Evolutionary conservation across 257 asterid genomes (phyloP), one percentile per base, ranked within the genome.

Genomic region (Solanum medicagineum): DNA sequence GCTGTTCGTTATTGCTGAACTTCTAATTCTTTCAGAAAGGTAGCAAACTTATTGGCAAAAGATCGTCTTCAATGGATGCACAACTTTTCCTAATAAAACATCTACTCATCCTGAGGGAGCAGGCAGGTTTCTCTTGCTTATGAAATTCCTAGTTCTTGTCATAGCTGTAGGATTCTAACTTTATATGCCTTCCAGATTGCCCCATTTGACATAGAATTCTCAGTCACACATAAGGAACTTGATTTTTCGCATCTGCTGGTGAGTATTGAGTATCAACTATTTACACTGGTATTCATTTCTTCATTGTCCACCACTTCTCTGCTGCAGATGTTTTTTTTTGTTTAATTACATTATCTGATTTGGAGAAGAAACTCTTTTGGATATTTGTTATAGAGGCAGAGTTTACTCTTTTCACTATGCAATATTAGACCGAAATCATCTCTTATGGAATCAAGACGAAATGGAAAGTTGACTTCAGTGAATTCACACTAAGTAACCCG

Each of bases 181-280:
- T 57, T 26, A 69, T 81, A 86, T 80, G 40, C 74, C 80, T 87
- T 93, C 87, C 97, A 97, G 99, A 97, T 97, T 91, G 98, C 98
- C 60, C 99, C 98, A 85, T 97, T 97, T 88, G 99, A 97, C 83
- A 95, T 97, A 12, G 99, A 95, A 90, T 97, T 97, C 90, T 97
- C 99, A 62, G 98, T 92, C 84, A 97, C 98, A 8, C 97, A 97
- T 91, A 97, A 95, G 92, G 99, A 97, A 95, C 99, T 97, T 86
- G 99, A 97, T 90, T 97, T 97, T 95, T 97, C 99, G 42, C 98
- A 97, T 94, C 88, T 97, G 91, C 93, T 97, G 99, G 99, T 97
- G 74, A 89, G 89, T 88, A 82, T 83, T 53, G 83, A 51, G 63
- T 53, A 53, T 53, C 65, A 51, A 16, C 83, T 26, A 15, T 26